Evolutionary conservation across 257 asterid species (phyloP), one percentile per base, ranked within the genome.

Genomic region (Datura wrightii): DNA sequence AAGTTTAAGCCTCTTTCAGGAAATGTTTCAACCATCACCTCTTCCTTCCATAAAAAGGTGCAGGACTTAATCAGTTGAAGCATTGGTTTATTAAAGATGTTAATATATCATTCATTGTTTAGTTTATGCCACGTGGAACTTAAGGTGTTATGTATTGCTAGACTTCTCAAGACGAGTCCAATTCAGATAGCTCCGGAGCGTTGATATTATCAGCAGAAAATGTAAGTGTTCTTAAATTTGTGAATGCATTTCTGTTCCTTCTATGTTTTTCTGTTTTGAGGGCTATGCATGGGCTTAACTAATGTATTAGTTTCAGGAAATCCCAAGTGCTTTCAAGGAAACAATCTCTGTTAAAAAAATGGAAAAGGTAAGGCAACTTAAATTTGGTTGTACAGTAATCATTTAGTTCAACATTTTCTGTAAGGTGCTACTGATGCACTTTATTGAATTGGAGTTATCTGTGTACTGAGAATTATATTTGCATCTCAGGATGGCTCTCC

Each of bases 11-110:
- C 79, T 82, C 86, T 70, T 55, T 87, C 89, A 78, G 79, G 79
- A 67, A 62, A 50, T 82, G 89, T 81, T 89, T 89, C 86, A 72
- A 86, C 54, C 66, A 85, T 83, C 63, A 53, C 87, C 6, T 89
- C 93, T 19, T 90, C 88, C 84, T 87, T 90, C 37, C 58, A 85
- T 83, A 90, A 90, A 70, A 91, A 92, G 94, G 94, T 92, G 89
- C 6, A 52, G 5, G 24, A 65, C 18, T 36, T 70, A 1, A 82
- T 48, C 48, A 31, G 46, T 82, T 50, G 85, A 48, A 46, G 62
- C 56, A 39, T 82, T 13, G 60, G 42, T 42, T 72, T 3, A 72
- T 53, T 19, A 44, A 72, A 74, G 19, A 48, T 19, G 81, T 74
- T 48, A 72, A 72, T n/a, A 74, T 48, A 50, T 74, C n/a, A 52